phyloP scores from a whole-genome alignment of 139 green algal genomes.

The Gonium pectorale region DNA sequence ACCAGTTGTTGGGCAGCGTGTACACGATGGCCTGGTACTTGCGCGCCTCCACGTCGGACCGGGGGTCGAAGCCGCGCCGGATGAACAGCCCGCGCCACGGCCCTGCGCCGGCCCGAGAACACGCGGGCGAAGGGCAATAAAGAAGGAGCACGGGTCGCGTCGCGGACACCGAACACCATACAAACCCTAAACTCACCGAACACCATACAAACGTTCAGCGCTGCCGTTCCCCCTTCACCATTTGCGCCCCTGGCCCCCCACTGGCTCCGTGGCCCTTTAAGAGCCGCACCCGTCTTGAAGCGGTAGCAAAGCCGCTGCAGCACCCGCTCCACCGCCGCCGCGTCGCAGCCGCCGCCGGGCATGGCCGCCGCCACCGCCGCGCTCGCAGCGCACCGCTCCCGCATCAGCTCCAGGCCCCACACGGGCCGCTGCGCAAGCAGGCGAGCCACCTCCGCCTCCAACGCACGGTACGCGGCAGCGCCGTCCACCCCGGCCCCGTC shows the following conservation, averaged over 20 bases:
- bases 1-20: constrained; percentile 46
- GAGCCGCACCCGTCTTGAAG: constrained; percentile 47
- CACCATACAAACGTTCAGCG: too few species aligned
- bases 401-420: constrained; percentile 39
- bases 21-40: constrained; percentile 48
- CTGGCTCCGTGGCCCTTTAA: too few species aligned
- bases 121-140: too few species aligned
- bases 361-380: neutral
- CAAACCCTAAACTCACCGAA: too few species aligned
- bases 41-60: neutral
- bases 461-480: neutral
- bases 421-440: constrained; percentile 28
- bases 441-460: constrained; percentile 27
- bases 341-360: neutral
- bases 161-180: too few species aligned
- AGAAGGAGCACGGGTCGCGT: too few species aligned
- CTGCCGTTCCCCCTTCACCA: too few species aligned
- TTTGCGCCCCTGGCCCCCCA: too few species aligned
- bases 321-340: constrained; percentile 19
- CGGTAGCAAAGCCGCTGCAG: constrained; percentile 47
- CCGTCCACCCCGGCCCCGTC: neutral
- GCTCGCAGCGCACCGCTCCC: neutral
- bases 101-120: neutral
- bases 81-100: constrained; percentile 46
- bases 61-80: constrained; percentile 48